A percentile compares a stretch with the other conserved stretches of the same genome.
phyloP scores from a whole-genome alignment of 1,284 basidiomycete species.

The Tetrapyrgos nigripes region DNA sequence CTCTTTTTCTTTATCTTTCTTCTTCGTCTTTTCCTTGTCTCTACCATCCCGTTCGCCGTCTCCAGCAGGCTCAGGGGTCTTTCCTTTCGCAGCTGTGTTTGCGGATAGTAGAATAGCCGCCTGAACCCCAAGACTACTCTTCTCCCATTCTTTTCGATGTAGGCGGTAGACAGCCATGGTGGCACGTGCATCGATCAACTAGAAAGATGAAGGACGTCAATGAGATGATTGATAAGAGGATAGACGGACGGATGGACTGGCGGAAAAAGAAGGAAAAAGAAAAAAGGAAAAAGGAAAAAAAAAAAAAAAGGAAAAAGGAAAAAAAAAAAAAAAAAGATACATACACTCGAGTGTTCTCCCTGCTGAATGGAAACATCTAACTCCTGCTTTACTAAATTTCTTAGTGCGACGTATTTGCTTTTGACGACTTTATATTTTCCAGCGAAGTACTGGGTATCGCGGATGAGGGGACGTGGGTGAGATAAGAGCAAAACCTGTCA shows the following conservation, averaged over 20 bases:
- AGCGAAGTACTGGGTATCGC: too few relatives aligned
- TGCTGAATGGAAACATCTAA: constrained; percentile 86
- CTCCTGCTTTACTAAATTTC: constrained; percentile 84
- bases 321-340: too few relatives aligned
- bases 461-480: too few relatives aligned
- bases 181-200: too few relatives aligned
- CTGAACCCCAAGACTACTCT: constrained; percentile 38
- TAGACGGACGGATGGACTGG: constrained; percentile 93
- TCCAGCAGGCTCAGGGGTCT: background rate
- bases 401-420: too few relatives aligned
- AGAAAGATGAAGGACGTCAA: too few relatives aligned
- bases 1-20: constrained; percentile 6
- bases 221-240: too few relatives aligned
- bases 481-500: too few relatives aligned
- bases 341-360: constrained; percentile 90
- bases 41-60: constrained; percentile 22
- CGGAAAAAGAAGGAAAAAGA: constrained; percentile 35
- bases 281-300: background rate
- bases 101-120: constrained; percentile 31
- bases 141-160: constrained; percentile 90
- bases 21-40: background rate
- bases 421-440: too few relatives aligned
- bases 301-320: background rate
- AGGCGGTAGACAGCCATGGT: constrained; percentile 95
- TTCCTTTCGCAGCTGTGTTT: constrained; percentile 4